phyloP scores from a whole-genome alignment of 352 stramenopile genomes.

The Pythium aristosporum region DNA sequence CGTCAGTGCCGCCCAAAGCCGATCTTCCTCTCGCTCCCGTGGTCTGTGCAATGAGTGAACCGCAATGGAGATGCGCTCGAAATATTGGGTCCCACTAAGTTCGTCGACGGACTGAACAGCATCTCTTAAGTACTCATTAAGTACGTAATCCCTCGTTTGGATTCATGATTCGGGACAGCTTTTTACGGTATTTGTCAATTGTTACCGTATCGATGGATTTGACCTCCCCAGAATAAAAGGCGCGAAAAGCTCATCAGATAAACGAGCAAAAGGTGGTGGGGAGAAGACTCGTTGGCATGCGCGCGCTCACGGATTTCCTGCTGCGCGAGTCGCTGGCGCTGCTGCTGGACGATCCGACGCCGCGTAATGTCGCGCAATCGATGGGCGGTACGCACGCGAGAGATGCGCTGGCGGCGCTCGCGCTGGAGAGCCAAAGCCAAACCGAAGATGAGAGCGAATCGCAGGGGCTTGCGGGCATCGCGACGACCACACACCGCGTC shows the following conservation, averaged over 20 bases:
- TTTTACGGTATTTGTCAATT: too few species aligned
- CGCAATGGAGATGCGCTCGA: background rate
- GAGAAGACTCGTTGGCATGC: conserved; percentile 15
- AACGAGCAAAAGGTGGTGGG: background rate
- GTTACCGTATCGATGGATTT: too few species aligned
- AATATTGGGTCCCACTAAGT: background rate
- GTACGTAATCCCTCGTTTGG: too few species aligned
- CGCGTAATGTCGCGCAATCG: conserved; percentile 14
- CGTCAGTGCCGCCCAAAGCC: background rate
- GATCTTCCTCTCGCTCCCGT: background rate
- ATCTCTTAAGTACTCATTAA: too few species aligned
- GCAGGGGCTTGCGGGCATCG: conserved; percentile 18
- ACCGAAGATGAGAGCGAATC: conserved; percentile 64
- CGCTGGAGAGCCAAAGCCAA: conserved; percentile 34
- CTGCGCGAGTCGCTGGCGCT: conserved; percentile 54
- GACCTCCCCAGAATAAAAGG: too few species aligned
- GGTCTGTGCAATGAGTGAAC: background rate
- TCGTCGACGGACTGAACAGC: background rate
- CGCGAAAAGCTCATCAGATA: too few species aligned
- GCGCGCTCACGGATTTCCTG: conserved; percentile 48
- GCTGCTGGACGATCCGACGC: conserved; percentile 35
- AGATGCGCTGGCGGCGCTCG: conserved; percentile 17
- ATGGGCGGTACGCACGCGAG: conserved; percentile 13
- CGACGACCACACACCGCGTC: conserved; percentile 31
- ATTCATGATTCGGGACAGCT: too few species aligned